Conservation (phyloP, 352 stramenopile species). For the Pythium sp. region DNA sequence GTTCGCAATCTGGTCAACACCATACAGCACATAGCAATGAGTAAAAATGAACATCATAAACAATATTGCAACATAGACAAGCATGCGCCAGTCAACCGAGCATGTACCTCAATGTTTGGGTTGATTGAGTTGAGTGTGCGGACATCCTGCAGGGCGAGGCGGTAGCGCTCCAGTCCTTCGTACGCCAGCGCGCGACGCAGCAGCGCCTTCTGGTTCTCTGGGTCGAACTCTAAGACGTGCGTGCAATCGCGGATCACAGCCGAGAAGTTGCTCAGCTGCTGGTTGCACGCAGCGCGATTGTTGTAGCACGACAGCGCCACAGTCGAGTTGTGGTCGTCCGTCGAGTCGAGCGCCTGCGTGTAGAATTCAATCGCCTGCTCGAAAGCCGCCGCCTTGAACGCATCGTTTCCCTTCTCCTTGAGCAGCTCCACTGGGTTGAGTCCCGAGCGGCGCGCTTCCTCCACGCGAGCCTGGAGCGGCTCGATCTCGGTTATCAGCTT, state of each 20-base stretch:
- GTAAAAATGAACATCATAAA: neutral
- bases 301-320: conserved; percentile 93
- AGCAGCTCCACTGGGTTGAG: conserved; percentile 85
- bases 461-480: conserved; percentile 62
- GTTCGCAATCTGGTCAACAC: conserved; percentile 65
- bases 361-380: conserved; percentile 92
- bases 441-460: conserved; percentile 60
- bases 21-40: neutral
- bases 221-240: conserved; percentile 92
- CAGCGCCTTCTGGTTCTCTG: conserved; percentile 94
- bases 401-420: conserved; percentile 93
- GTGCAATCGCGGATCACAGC: conserved; percentile 94
- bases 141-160: conserved; percentile 85
- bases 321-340: conserved; percentile 63
- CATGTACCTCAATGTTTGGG: conserved; percentile 80
- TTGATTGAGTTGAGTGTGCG: conserved; percentile 83
- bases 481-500: conserved; percentile 79
- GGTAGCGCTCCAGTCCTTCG: conserved; percentile 95
- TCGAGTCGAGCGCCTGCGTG: conserved; percentile 89
- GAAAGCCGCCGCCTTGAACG: conserved; percentile 90
- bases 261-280: conserved; percentile 97
- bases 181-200: conserved; percentile 93
- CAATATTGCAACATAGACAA: conserved; percentile 8
- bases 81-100: neutral
- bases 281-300: conserved; percentile 95